Evolutionary conservation across 176 grass and related monocot genomes (phyloP).

Genomic region (Carex parvula): DNA sequence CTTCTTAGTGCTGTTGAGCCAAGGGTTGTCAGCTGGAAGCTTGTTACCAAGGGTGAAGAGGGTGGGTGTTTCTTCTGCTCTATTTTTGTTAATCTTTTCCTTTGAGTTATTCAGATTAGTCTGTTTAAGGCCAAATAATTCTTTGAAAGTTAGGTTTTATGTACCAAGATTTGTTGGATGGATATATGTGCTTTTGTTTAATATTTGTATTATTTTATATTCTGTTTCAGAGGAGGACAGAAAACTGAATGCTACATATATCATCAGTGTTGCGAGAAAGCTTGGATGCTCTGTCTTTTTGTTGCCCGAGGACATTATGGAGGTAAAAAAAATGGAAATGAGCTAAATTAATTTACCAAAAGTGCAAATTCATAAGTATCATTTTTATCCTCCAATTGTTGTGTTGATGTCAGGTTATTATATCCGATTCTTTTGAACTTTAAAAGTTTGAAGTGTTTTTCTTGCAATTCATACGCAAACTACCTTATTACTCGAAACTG

Average conservation of each 20-base stretch:
- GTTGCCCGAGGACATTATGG: constrained; percentile 91
- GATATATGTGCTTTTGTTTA: not conserved
- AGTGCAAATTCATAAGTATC: not conserved
- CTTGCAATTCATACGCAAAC: not conserved
- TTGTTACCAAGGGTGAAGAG: constrained; percentile 81
- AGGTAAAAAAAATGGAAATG: constrained; percentile 47
- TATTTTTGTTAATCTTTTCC: constrained; percentile 21
- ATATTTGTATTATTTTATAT: not conserved
- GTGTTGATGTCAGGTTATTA: constrained; percentile 1
- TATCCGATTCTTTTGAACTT: not conserved
- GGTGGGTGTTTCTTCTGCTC: constrained; percentile 38
- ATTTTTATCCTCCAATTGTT: not conserved
- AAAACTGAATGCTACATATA: constrained; percentile 96
- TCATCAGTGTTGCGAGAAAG: constrained; percentile 93
- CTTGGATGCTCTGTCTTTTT: constrained; percentile 94
- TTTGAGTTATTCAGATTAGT: not conserved
- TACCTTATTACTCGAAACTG: not conserved
- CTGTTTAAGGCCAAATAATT: not conserved
- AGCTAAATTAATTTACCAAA: not conserved
- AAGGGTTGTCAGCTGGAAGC: constrained; percentile 88
- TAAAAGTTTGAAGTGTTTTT: not conserved
- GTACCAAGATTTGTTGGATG: not conserved
- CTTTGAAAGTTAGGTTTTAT: not conserved
- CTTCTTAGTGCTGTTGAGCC: constrained; percentile 90
- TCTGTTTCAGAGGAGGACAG: constrained; percentile 69